Percentiles rank a stretch among this genome's conserved stretches.
phyloP scores from a whole-genome alignment of 805 yeast species.

The Ogataea minuta region DNA sequence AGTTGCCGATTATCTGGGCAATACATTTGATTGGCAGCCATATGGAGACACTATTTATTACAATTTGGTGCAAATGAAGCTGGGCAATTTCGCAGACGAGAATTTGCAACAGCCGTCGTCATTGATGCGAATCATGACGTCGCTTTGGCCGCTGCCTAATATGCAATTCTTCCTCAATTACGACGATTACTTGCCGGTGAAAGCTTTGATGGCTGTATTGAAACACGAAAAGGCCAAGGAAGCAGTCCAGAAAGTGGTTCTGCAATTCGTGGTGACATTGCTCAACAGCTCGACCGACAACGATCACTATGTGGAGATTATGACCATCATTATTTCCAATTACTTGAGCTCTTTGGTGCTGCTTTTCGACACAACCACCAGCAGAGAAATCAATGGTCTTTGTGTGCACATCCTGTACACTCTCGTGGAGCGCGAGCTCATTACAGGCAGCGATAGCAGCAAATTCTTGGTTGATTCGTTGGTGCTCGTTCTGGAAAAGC shows the following conservation, averaged over 20 bases:
- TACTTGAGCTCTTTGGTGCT: conserved; percentile 51
- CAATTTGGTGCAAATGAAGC: conserved; percentile 59
- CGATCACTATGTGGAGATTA: conserved; percentile 44
- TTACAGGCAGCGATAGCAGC: conserved; percentile 54
- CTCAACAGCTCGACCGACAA: conserved; percentile 39
- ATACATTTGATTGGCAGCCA: conserved; percentile 52
- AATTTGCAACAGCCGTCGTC: conserved; percentile 85
- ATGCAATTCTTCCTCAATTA: conserved; percentile 51
- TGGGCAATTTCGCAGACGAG: conserved; percentile 65
- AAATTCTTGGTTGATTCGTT: conserved; percentile 54
- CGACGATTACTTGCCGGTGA: conserved; percentile 54
- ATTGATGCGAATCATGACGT: conserved; percentile 59
- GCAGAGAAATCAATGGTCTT: conserved; percentile 47
- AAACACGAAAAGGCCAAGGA: conserved; percentile 61
- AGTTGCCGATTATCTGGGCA: conserved; percentile 54
- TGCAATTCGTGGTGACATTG: conserved; percentile 52
- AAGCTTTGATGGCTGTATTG: conserved; percentile 55
- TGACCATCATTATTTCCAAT: conserved; percentile 57
- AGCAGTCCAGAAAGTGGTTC: conserved; percentile 52
- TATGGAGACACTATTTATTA: conserved; percentile 50
- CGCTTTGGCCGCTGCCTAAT: conserved; percentile 50
- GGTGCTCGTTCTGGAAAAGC: conserved; percentile 58
- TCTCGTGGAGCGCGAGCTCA: conserved; percentile 56
- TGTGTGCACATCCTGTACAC: conserved; percentile 51
- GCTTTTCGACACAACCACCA: conserved; percentile 41